These are phyloP conservation scores for Debaryomyces fabryi DNA, from an alignment of 1,139 yeast genomes.

Conservation along the genomic window DNA sequence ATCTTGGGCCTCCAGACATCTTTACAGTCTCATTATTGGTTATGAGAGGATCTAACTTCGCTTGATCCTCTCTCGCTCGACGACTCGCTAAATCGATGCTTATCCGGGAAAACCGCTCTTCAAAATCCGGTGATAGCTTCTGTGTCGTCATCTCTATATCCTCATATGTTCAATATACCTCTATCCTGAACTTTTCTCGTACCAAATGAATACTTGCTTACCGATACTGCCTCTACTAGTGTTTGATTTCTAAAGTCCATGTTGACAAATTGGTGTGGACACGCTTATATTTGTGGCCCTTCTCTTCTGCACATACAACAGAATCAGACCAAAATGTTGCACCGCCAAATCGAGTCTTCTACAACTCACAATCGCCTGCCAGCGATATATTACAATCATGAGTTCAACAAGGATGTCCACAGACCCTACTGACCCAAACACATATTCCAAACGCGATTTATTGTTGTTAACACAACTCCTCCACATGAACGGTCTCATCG, in stretches of 20 bases:
- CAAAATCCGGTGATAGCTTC: conserved; percentile 21
- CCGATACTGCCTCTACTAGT: background rate
- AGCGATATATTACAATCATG: background rate
- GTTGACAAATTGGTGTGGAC: background rate
- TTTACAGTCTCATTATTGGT: conserved; percentile 21
- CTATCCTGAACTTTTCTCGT: background rate
- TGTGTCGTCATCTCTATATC: conserved; percentile 3
- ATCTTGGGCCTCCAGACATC: conserved; percentile 1
- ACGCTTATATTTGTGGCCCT: background rate
- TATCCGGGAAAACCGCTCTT: conserved; percentile 32
- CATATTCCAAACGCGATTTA: conserved; percentile 20
- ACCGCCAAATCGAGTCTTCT: background rate
- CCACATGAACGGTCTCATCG: conserved; percentile 21
- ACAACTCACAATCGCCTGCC: background rate
- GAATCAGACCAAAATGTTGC: background rate
- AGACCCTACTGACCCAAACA: conserved; percentile 12
- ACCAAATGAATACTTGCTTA: background rate
- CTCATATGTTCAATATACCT: background rate
- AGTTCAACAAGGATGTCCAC: background rate
- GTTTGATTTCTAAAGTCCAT: background rate
- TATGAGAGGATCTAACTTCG: background rate
- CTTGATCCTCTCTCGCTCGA: background rate
- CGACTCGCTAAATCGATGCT: conserved; percentile 17
- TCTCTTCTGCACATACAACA: background rate
- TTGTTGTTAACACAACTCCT: conserved; percentile 23